Percentiles rank a stretch among this genome's conserved stretches.
These are phyloP conservation scores for Fusarium napiforme DNA, from an alignment of 2,329 filamentous ascomycete species.

Conservation along the genomic window DNA sequence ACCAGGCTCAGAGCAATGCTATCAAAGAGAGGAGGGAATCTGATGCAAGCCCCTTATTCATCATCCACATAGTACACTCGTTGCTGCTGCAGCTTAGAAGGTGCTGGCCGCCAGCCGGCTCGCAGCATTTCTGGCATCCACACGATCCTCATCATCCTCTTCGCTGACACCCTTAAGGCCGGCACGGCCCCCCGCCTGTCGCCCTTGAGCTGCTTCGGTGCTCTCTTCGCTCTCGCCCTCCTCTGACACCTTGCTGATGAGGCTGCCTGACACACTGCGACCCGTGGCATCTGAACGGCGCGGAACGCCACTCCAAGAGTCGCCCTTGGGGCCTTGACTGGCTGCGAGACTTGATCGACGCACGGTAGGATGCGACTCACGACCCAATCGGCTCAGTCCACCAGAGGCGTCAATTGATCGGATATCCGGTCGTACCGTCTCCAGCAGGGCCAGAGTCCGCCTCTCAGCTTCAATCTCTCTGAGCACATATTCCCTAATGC, in stretches of 20 bases:
- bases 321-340: constrained; percentile 96
- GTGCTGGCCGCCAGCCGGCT: constrained; percentile 94
- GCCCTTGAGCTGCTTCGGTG: constrained; percentile 50
- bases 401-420: constrained; percentile 91
- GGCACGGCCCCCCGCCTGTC: constrained; percentile 54
- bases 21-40: constrained; percentile 36
- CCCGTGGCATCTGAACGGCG: constrained; percentile 81
- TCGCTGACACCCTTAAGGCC: constrained; percentile 71
- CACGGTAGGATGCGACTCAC: constrained; percentile 82
- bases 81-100: constrained; percentile 65
- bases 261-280: constrained; percentile 79
- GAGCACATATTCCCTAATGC: constrained; percentile 90
- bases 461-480: constrained; percentile 96
- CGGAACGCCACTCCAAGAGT: constrained; percentile 96
- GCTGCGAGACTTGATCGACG: constrained; percentile 82
- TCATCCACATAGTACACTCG: constrained; percentile 29
- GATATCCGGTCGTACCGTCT: constrained; percentile 92
- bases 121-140: constrained; percentile 95
- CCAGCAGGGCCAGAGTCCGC: constrained; percentile 89
- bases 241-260: constrained; percentile 72
- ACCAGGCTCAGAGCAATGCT: constrained; percentile 41
- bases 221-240: constrained; percentile 64
- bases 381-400: constrained; percentile 87
- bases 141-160: constrained; percentile 90
- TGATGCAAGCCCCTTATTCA: constrained; percentile 27